These are phyloP conservation scores for Phoma sp. DNA, from an alignment of 2,329 filamentous ascomycete species.

Conservation along the genomic window DNA sequence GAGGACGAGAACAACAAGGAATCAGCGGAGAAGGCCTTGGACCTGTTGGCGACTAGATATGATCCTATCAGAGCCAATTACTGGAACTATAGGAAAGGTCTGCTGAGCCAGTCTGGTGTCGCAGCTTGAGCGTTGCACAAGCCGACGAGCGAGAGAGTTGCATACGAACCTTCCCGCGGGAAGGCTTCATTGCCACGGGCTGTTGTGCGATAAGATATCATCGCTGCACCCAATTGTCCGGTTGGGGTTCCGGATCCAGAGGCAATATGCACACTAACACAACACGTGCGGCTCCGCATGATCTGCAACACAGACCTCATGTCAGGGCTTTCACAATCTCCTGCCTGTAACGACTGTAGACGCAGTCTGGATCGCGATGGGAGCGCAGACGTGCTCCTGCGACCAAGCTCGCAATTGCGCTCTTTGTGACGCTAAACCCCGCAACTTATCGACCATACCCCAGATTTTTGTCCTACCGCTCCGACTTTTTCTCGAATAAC, in stretches of 20 bases:
- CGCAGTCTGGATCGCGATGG: constrained; percentile 20
- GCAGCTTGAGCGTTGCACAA: constrained; percentile 27
- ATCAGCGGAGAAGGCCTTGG: constrained; percentile 73
- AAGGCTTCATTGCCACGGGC: constrained; percentile 1
- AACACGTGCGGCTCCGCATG: constrained; percentile 26
- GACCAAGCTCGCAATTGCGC: constrained; percentile 28
- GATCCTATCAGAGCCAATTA: constrained; percentile 91
- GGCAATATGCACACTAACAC: constrained; percentile 7
- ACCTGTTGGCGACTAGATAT: constrained; percentile 81
- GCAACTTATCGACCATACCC: constrained; percentile 22
- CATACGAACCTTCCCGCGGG: constrained; percentile 7
- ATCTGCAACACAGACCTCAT: constrained; percentile 7
- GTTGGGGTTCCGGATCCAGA: constrained; percentile 26
- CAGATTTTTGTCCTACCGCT: constrained; percentile 16
- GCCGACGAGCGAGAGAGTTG: neutral
- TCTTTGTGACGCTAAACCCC: constrained; percentile 25
- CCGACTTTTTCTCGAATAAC: constrained; percentile 29
- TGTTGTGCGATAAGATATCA: constrained; percentile 4
- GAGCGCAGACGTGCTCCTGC: constrained; percentile 19
- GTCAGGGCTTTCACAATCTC: constrained; percentile 1
- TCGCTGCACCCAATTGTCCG: constrained; percentile 29
- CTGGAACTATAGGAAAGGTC: constrained; percentile 77
- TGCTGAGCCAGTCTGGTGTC: constrained; percentile 36
- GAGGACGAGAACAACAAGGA: constrained; percentile 61
- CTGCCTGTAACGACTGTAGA: constrained; percentile 16